phyloP scores from a whole-genome alignment of 2,329 filamentous ascomycete genomes.

The Monosporascus sp. region DNA sequence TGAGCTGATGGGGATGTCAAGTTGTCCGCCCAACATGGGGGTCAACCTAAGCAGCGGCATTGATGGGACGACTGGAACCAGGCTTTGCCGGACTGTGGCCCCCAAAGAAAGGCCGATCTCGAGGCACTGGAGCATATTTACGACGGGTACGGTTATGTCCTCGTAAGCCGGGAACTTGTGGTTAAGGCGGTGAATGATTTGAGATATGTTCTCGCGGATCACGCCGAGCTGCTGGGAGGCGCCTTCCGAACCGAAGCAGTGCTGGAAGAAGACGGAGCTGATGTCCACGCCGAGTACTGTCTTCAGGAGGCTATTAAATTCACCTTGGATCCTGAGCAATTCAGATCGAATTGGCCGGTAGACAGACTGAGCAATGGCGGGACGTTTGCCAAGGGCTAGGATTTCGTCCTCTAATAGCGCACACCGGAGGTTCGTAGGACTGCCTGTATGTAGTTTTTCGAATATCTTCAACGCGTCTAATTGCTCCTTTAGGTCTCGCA shows the following conservation, averaged over 20 bases:
- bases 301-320: slow-evolving; percentile 73
- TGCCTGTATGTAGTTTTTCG: slow-evolving; percentile 62
- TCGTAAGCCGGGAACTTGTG: slow-evolving; percentile 73
- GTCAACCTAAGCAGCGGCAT: slow-evolving; percentile 38
- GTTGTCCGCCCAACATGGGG: slow-evolving; percentile 51
- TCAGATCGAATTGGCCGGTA: slow-evolving; percentile 67
- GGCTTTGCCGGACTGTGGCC: slow-evolving; percentile 31
- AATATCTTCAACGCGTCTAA: slow-evolving; percentile 60
- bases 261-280: slow-evolving; percentile 31
- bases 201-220: slow-evolving; percentile 53
- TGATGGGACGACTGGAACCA: slow-evolving; percentile 12
- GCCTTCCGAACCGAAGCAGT: slow-evolving; percentile 25
- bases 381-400: slow-evolving; percentile 57
- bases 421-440: slow-evolving; percentile 61
- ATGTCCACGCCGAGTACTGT: slow-evolving; percentile 49
- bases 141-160: slow-evolving; percentile 73
- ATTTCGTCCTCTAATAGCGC: slow-evolving; percentile 60
- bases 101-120: slow-evolving; percentile 68
- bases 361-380: slow-evolving; percentile 58
- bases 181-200: slow-evolving; percentile 65
- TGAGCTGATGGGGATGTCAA: slow-evolving; percentile 19
- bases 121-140: slow-evolving; percentile 75
- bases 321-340: slow-evolving; percentile 68
- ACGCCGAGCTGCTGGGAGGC: slow-evolving; percentile 43
- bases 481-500: slow-evolving; percentile 48